Evolutionary conservation across 2,329 filamentous ascomycete genomes (phyloP), one percentile per base, ranked within the genome.

Genomic region (Blastomyces emzantsi): DNA sequence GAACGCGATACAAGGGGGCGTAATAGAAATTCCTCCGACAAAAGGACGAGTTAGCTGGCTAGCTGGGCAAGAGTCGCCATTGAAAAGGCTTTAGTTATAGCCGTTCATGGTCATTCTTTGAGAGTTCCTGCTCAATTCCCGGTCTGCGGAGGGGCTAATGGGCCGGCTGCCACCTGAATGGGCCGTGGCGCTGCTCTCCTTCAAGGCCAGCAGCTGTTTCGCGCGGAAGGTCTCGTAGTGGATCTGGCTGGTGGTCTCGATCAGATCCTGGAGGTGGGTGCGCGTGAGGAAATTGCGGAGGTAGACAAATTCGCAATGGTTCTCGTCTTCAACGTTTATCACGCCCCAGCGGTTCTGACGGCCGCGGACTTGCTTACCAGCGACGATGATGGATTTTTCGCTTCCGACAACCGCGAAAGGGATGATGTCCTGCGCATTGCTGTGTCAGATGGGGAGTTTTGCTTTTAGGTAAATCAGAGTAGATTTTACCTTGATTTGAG

Each of bases 201-300:
- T 99, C 76, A 99, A 85, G 64, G 94, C 94, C 75, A 99, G 82
- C 73, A 99, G 83, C 80, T 99, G 94, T 87, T 99, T 99, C 73
- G 94, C 92, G 79, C 94, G 92, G 92, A 99, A 99, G 65, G 92
- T 96, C 84, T 99, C 94, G 84, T 99, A 99, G 85, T 99, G 94
- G 79, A 97, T 99, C 83, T 99, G 94, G 71, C 92, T 97, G 58
- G 94, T 99, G 41, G 94, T 99, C 82, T 99, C 94, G 78, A 99
- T 97, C 70, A 99, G 86, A 74, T 99, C 94, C 83, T 99, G 94
- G 64, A 99, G 86, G 79, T 99, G 94, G 68, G 94, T 97, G 75
- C 94, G 91, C 72, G 95, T 96, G 68, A 99, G 86, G 86, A 99
- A 99, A 84, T 99, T 93, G 76, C 94, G 89, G 67, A 99, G 87